These are phyloP conservation scores for Candida caryicola DNA, from an alignment of 805 yeast genomes.

Conservation along the genomic window DNA sequence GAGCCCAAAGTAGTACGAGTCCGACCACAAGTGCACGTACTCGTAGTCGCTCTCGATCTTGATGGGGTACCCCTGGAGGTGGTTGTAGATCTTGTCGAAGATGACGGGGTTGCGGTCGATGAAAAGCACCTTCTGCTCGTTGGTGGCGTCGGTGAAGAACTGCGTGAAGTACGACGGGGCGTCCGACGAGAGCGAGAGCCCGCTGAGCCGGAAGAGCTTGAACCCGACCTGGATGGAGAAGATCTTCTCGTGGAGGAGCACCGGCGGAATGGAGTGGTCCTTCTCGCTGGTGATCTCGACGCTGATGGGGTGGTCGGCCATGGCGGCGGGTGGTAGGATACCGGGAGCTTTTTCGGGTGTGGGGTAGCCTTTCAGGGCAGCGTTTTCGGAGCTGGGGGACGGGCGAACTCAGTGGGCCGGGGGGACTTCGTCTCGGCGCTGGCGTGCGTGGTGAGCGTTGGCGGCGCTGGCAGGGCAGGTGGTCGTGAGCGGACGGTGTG, in stretches of 20 bases:
- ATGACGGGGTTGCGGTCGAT: constrained; percentile 74
- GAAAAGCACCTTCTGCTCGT: constrained; percentile 45
- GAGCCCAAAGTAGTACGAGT: constrained; percentile 69
- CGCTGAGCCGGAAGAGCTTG: constrained; percentile 61
- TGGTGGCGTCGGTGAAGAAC: constrained; percentile 48
- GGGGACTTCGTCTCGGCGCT: too few relatives aligned
- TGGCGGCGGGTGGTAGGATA: too few relatives aligned
- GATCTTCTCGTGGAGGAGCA: constrained; percentile 67
- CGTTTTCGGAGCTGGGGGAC: too few relatives aligned
- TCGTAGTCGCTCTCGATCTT: constrained; percentile 58
- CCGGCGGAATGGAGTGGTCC: constrained; percentile 45
- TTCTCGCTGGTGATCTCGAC: constrained; percentile 21
- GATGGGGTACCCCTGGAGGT: constrained; percentile 78
- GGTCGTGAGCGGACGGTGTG: too few relatives aligned
- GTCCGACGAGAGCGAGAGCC: constrained; percentile 82
- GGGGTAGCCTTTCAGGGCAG: too few relatives aligned
- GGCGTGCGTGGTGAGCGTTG: too few relatives aligned
- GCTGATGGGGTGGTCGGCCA: constrained; percentile 4
- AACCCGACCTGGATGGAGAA: constrained; percentile 71
- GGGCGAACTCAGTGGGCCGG: too few relatives aligned
- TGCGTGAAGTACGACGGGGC: constrained; percentile 85
- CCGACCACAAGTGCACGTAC: constrained; percentile 61
- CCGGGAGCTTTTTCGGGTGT: too few relatives aligned
- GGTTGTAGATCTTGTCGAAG: constrained; percentile 63
- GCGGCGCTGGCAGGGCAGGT: too few relatives aligned